Conservation (phyloP, 2,329 filamentous ascomycete species). For the Knoxdaviesia capensis region DNA sequence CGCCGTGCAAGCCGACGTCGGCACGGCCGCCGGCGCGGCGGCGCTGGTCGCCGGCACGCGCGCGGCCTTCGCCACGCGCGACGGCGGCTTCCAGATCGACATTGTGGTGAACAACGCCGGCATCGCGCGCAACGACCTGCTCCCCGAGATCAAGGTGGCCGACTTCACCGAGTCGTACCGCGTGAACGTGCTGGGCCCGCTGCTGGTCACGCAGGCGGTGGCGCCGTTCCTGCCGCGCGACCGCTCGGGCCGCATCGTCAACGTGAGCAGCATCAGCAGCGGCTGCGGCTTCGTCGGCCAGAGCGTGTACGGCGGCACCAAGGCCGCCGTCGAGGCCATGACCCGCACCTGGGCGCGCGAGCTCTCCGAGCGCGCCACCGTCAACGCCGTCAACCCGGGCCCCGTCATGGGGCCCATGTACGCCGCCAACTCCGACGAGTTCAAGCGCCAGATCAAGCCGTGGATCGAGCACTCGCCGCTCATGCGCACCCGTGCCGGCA, state of each 20-base stretch:
- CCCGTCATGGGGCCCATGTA: conserved; percentile 35
- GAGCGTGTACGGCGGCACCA: conserved; percentile 35
- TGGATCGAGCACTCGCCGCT: conserved; percentile 37
- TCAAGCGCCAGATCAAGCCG: conserved; percentile 19
- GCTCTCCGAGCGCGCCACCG: conserved; percentile 29
- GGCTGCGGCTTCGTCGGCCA: conserved; percentile 31
- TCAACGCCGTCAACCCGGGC: conserved; percentile 37
- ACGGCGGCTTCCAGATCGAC: conserved; percentile 43
- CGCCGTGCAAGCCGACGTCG: conserved; percentile 52
- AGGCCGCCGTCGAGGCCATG: conserved; percentile 38
- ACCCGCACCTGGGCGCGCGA: conserved; percentile 38
- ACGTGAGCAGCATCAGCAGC: conserved; percentile 33
- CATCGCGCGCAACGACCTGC: conserved; percentile 40
- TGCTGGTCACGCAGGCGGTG: conserved; percentile 58
- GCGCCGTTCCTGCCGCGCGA: conserved; percentile 49
- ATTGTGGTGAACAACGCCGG: conserved; percentile 82
- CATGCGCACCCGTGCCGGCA: conserved; percentile 26
- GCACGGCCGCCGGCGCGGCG: conserved; percentile 36
- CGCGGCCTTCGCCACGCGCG: conserved; percentile 32
- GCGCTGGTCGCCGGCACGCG: conserved; percentile 37
- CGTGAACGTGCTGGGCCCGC: conserved; percentile 64
- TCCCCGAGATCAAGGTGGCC: conserved; percentile 39
- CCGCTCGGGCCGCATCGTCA: conserved; percentile 37
- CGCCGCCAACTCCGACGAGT: conserved; percentile 18
- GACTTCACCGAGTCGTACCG: conserved; percentile 56